Base-by-base conservation (phyloP, 495 filamentous ascomycete species). In the Penicillium egyptiacum region DNA sequence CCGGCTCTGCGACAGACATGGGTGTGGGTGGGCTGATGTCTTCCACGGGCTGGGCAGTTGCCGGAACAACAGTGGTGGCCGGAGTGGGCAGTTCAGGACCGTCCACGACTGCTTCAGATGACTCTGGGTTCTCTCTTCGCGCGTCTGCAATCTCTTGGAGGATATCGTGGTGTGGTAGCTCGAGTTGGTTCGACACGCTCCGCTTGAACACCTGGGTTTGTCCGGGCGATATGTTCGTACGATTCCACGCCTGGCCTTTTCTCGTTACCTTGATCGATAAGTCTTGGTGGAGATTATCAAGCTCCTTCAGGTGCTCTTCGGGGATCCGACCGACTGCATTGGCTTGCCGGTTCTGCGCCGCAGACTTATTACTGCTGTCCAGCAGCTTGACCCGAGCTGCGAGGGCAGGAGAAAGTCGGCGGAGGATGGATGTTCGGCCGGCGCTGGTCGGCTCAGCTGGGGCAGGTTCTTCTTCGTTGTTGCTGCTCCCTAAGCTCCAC, bases 311-410 rank as follows among this genome's bases (percentile, higher is more conserved):
- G 41, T 90, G 85, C 53, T 87, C 81, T 71, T 90, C 84, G 6
- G 88, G 85, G 12, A 93, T 87, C 49, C 88, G 83, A 56, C 89
- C 89, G 54, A 91, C 78, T 55, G 78, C 64, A 47, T 81, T 79
- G 53, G 71, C 67, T 48, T 65, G 64, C 46, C 65, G 68, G 22
- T 66, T 70, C 17, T 69, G 71, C 53, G 65, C 75, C 19, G 62
- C 69, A 55, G 33, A 78, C 75, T 71, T 78, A 65, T 55, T 80
- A 75, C 70, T 87, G 76, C 74, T 68, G 65, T 88, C 86, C 42
- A 92, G 73, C 39, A 86, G 79, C 65, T 88, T 90, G 54, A 92
- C 83, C 70, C 89, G 86, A 48, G 88, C 89, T 58, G 88, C 87
- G 20, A 92, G 78, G 22, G 87, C 88, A 41, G 89, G 88, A 26